Evolutionary conservation across 2,329 filamentous ascomycete genomes (phyloP).

Genomic region (Neofusicoccum parvum): DNA sequence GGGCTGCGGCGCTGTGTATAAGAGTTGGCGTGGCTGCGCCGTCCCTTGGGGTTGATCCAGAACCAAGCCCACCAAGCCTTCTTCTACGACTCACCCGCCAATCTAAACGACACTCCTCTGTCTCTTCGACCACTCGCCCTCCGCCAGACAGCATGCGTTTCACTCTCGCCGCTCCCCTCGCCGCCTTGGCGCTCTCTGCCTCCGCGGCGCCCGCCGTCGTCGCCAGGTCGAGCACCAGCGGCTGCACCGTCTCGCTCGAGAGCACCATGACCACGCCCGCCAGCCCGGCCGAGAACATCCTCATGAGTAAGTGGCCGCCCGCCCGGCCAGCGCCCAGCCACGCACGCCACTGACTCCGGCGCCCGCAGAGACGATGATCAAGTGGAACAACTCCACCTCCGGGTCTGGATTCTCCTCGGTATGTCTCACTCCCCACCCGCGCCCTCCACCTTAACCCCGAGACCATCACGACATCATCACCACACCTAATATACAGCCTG

Average conservation of each 20-base stretch:
- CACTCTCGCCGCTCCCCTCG: not conserved
- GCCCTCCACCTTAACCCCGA: no score
- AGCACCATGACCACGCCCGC: constrained; percentile 5
- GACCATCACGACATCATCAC: not conserved
- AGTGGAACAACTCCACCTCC: constrained; percentile 13
- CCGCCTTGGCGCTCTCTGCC: not conserved
- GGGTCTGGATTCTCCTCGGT: constrained; percentile 7
- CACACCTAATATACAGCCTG: not conserved
- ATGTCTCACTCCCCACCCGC: not conserved
- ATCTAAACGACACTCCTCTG: not conserved
- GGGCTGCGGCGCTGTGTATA: not conserved
- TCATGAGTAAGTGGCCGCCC: constrained; percentile 7
- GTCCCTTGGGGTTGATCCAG: not conserved
- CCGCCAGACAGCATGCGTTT: not conserved
- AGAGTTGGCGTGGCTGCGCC: not conserved
- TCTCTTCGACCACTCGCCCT: not conserved
- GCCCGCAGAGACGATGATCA: constrained; percentile 16
- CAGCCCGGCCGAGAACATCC: constrained; percentile 7
- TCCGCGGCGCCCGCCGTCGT: not conserved
- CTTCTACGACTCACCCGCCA: not conserved
- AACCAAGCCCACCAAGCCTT: not conserved
- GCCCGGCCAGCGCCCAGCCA: no score
- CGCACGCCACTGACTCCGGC: not conserved
- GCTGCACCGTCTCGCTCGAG: constrained; percentile 3
- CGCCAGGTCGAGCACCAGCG: constrained; percentile 1